Evolutionary conservation across 345 rosid genomes (phyloP).

Genomic region (Syzygium aqueum): DNA sequence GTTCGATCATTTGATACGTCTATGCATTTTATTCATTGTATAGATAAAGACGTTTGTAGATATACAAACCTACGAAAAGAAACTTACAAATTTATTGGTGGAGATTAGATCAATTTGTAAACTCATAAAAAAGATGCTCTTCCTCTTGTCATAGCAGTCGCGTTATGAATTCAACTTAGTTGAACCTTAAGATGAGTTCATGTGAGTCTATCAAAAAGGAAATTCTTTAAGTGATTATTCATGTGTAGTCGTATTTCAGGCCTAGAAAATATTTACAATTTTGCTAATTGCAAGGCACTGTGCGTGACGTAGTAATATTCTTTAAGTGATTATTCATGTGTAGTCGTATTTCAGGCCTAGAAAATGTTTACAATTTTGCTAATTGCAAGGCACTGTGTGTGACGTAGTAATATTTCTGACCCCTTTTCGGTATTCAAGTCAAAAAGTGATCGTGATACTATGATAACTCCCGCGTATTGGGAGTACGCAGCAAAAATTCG

Average conservation of each 20-base stretch:
- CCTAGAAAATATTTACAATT: not conserved
- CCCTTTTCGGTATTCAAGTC: not conserved
- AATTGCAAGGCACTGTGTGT: too few species aligned
- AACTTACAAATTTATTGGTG: not conserved
- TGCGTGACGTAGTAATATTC: not conserved
- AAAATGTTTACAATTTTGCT: too few species aligned
- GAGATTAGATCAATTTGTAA: not conserved
- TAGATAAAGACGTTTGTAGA: not conserved
- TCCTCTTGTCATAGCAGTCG: not conserved
- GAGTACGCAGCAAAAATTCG: too few species aligned
- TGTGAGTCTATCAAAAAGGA: not conserved
- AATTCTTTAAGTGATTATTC: not conserved
- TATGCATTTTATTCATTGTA: not conserved
- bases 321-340: too few species aligned
- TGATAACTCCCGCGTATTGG: not conserved
- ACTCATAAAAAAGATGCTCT: not conserved
- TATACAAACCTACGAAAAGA: not conserved
- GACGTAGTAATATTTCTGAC: too few species aligned
- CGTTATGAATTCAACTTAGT: not conserved
- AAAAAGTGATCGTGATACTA: not conserved
- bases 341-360: too few species aligned
- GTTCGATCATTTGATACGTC: not conserved
- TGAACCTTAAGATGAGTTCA: not conserved
- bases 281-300: not conserved
- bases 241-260: not conserved